These are phyloP conservation scores for Wickerhamomyces chaumierensis DNA, from an alignment of 805 yeast genomes.

Conservation along the genomic window DNA sequence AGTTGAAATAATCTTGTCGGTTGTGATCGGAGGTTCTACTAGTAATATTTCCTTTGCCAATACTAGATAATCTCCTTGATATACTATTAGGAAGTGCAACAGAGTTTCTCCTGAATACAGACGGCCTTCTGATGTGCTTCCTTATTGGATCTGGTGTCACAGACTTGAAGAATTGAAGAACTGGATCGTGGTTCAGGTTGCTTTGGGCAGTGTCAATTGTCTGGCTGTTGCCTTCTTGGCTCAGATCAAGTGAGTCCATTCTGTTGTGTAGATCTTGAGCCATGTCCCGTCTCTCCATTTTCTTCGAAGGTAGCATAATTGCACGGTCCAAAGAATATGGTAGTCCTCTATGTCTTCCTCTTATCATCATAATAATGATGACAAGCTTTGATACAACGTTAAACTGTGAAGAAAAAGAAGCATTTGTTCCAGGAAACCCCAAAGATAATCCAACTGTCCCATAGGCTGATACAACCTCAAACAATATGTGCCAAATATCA, in stretches of 20 bases:
- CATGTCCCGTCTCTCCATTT: slow-evolving; percentile 49
- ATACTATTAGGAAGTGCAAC: not conserved
- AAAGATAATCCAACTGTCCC: slow-evolving; percentile 92
- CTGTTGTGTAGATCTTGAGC: slow-evolving; percentile 20
- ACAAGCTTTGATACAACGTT: slow-evolving; percentile 68
- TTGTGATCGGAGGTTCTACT: no score
- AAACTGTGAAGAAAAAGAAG: slow-evolving; percentile 70
- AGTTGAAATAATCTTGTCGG: no score
- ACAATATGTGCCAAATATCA: slow-evolving; percentile 60
- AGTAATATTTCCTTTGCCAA: no score
- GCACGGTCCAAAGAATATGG: slow-evolving; percentile 94
- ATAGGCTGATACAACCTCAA: slow-evolving; percentile 89
- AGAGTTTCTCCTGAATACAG: slow-evolving; percentile 7
- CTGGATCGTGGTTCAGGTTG: slow-evolving; percentile 12
- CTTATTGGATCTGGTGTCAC: slow-evolving; percentile 18
- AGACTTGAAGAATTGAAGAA: slow-evolving; percentile 17
- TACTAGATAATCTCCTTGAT: not conserved
- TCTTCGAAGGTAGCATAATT: slow-evolving; percentile 68
- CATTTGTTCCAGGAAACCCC: slow-evolving; percentile 59
- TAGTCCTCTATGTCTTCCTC: slow-evolving; percentile 95
- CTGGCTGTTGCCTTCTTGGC: slow-evolving; percentile 7
- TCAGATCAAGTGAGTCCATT: not conserved
- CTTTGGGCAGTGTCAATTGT: slow-evolving; percentile 10
- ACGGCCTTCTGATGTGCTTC: slow-evolving; percentile 14
- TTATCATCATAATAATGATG: slow-evolving; percentile 77